Evolutionary conservation across 2,329 filamentous ascomycete genomes (phyloP), one percentile per base, ranked within the genome.

Genomic region (Stemphylium lycopersici): DNA sequence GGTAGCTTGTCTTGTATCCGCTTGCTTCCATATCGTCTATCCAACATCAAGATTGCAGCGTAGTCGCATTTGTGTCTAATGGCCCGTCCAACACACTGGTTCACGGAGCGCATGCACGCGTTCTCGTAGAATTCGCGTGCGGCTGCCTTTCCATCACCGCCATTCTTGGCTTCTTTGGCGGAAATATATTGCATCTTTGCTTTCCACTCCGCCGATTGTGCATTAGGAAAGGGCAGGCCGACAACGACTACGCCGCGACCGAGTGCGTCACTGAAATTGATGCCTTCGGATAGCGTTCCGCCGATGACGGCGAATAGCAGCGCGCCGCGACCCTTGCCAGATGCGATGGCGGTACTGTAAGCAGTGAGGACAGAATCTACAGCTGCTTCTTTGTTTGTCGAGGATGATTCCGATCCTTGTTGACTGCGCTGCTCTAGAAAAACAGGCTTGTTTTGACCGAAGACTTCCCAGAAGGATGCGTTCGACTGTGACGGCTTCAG

Each of bases 261-360:
- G 0, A 99, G 85, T 3, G 84, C 82, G 76, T 99, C 93, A 0
- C 91, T 93, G 78, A 99, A 99, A 77, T 99, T 99, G 78, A 99
- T 99, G 61, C 95, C 95, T 77, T 99, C 95, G 53, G 91, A 96
- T 78, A 99, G 88, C 63, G 93, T 96, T 12, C 95, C 95, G 49
- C 93, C 93, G 2, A 99, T 89, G 3, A 99, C 93, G 48, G 91
- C 93, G 22, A 99, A 84, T 0, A 99, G 83, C 0, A 98, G 78
- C 0, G 90, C 93, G 0, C 93, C 93, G 42, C 83, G 81, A 2
- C 74, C 81, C 36, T 70, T 77, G 64, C 65, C 61, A 11, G 63
- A 63, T 26, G 66, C 61, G 33, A 98, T 87, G 3, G 88, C 86
- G 20, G 83, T 76, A 6, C 85, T 86, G 73, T 98, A 99, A 13